Evolutionary conservation across 768 basidiomycete genomes (phyloP).

Genomic region (Rhizopogon rudus): DNA sequence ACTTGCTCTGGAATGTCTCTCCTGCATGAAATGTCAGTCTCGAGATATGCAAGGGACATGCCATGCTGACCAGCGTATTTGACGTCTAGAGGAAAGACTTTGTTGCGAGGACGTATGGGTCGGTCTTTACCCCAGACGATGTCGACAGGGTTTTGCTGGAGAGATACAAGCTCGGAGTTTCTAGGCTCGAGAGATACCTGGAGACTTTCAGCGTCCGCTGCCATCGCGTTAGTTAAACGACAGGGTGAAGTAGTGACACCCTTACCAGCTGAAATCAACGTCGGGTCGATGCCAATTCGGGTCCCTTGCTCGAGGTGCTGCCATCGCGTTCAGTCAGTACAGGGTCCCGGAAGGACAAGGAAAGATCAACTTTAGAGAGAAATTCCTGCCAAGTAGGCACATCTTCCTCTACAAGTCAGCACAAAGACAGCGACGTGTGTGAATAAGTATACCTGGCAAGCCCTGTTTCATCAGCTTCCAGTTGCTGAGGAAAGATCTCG

Average conservation of each 20-base stretch:
- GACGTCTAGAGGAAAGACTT: conserved; percentile 63
- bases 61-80: conserved; percentile 59
- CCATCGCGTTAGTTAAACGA: not conserved
- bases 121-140: conserved; percentile 64
- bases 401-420: conserved; percentile 38
- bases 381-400: conserved; percentile 92
- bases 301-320: conserved; percentile 59
- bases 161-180: conserved; percentile 61
- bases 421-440: conserved; percentile 7
- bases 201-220: conserved; percentile 65
- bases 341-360: not conserved
- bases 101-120: conserved; percentile 63
- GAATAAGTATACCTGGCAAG: conserved; percentile 50
- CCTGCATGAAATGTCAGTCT: conserved; percentile 31
- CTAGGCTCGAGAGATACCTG: conserved; percentile 47
- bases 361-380: conserved; percentile 52
- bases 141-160: conserved; percentile 74
- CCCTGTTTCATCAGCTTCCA: conserved; percentile 96
- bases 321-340: not conserved
- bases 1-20: conserved; percentile 59
- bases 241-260: not conserved
- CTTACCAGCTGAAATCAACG: conserved; percentile 61
- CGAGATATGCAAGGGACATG: not conserved
- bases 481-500: conserved; percentile 42
- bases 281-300: conserved; percentile 80